Evolutionary conservation across 352 stramenopile species (phyloP), one percentile per base, ranked within the genome.

Genomic region (Thalassiosira allenii): DNA sequence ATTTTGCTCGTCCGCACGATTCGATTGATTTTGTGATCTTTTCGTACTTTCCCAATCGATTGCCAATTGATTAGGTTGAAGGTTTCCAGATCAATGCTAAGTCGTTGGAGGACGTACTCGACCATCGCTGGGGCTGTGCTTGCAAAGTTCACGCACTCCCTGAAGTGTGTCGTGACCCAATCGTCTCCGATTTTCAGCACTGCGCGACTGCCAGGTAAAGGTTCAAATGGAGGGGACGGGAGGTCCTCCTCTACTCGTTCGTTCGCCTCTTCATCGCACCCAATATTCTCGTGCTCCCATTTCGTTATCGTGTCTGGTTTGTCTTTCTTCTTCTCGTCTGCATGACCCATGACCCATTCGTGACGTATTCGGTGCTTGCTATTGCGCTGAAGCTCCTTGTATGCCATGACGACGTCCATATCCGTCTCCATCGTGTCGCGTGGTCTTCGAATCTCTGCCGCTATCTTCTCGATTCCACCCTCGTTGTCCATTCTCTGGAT

Each of bases 371-470:
- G 25, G 30, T 70, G 61, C 3, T 40, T 6, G 23, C 6, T 44
- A 43, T 32, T 37, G 25, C 14, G 1, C 1, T 3, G 2, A n/a
- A 70, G 8, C n/a, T 70, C 2, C 1, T 58, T 40, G 25, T 59
- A 70, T 22, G 61, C 61, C 61, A 70, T 59, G 1, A 70, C 27
- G 14, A 70, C 14, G 32, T 70, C 61, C 61, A 70, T 70, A 33
- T 70, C 61, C 3, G 43, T 56, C 12, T 25, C 43, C 40, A 69
- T 69, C 34, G 41, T 69, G 6, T 69, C 2, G 2, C 6, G n/a
- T 34, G 59, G 59, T 4, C 34, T 40, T 8, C 9, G 1, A 6
- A 69, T 53, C 22, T 23, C 25, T 23, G n/a, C 2, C 44, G 11
- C 44, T 20, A 54, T 9, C 23, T 9, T 23, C 20, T 54, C n/a